phyloP scores from a whole-genome alignment of 768 basidiomycete species.

The Lactarius deliciosus region DNA sequence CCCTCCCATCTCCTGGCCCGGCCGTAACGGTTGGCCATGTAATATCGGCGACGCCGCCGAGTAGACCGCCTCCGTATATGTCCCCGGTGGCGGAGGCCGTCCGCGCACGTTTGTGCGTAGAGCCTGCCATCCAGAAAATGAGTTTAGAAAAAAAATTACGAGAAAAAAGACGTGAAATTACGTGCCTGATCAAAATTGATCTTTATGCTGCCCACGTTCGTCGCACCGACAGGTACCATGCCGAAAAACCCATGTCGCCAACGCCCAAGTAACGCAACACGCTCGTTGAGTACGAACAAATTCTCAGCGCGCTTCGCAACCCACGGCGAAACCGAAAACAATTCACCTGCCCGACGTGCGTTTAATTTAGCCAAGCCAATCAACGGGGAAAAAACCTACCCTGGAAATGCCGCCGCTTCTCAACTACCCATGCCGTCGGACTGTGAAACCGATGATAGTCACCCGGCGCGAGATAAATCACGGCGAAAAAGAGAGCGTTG shows the following conservation, averaged over 20 bases:
- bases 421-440: conserved; percentile 96
- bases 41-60: conserved; percentile 78
- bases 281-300: conserved; percentile 96
- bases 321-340: conserved; percentile 95
- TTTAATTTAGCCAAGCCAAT: not conserved
- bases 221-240: conserved; percentile 98
- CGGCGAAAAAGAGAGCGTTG: conserved; percentile 86
- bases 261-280: conserved; percentile 89
- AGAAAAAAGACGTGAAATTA: not conserved
- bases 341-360: conserved; percentile 57
- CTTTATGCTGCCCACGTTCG: conserved; percentile 95
- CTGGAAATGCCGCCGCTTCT: conserved; percentile 91
- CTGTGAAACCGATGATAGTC: conserved; percentile 99
- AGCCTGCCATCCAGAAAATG: conserved; percentile 44
- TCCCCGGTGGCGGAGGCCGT: conserved; percentile 70
- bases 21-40: conserved; percentile 80
- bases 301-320: conserved; percentile 91
- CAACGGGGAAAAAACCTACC: conserved; percentile 47
- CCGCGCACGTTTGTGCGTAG: conserved; percentile 88
- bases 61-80: conserved; percentile 92
- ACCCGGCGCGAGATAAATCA: conserved; percentile 97
- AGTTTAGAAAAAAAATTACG: not conserved
- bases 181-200: conserved; percentile 89
- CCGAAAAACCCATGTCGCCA: conserved; percentile 97
- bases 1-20: conserved; percentile 97